A percentile compares a stretch with the other conserved stretches of the same genome.
Evolutionary conservation across 352 stramenopile genomes (phyloP).

Genomic region (Hyaloperonospora arabidopsidis): DNA sequence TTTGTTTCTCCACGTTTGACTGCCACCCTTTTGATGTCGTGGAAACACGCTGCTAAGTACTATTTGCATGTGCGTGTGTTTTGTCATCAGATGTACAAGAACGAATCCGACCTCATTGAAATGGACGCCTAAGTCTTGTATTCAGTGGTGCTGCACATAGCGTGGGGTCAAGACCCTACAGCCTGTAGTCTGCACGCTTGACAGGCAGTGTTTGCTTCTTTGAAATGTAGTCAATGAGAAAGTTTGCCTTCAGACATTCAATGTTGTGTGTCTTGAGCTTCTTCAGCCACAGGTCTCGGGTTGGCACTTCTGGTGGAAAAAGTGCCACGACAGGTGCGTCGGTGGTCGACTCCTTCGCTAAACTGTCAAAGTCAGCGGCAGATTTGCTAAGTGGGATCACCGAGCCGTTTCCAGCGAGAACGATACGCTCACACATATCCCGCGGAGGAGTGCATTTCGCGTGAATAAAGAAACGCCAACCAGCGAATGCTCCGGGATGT

Average conservation of each 20-base stretch:
- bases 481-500: slow-evolving; percentile 49
- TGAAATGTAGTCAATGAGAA: slow-evolving; percentile 82
- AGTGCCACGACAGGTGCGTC: slow-evolving; percentile 52
- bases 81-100: slow-evolving; percentile 41
- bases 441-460: slow-evolving; percentile 61
- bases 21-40: not conserved
- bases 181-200: slow-evolving; percentile 39
- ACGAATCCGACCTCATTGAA: slow-evolving; percentile 37
- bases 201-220: slow-evolving; percentile 63
- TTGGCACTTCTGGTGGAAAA: slow-evolving; percentile 41
- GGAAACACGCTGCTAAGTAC: slow-evolving; percentile 10
- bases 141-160: not conserved
- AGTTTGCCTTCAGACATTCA: slow-evolving; percentile 65
- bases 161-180: slow-evolving; percentile 27
- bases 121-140: slow-evolving; percentile 19
- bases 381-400: slow-evolving; percentile 57
- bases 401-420: slow-evolving; percentile 43
- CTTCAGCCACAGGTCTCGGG: slow-evolving; percentile 63
- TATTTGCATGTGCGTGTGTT: slow-evolving; percentile 13
- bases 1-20: not conserved
- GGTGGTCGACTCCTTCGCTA: slow-evolving; percentile 29
- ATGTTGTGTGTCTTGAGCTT: slow-evolving; percentile 58
- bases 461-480: slow-evolving; percentile 71
- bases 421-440: slow-evolving; percentile 77
- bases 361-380: slow-evolving; percentile 31